A percentile compares a stretch with the other conserved stretches of the same genome.
Evolutionary conservation across 257 asterid species (phyloP).

Genomic region (Solanum bulbocastanum): DNA sequence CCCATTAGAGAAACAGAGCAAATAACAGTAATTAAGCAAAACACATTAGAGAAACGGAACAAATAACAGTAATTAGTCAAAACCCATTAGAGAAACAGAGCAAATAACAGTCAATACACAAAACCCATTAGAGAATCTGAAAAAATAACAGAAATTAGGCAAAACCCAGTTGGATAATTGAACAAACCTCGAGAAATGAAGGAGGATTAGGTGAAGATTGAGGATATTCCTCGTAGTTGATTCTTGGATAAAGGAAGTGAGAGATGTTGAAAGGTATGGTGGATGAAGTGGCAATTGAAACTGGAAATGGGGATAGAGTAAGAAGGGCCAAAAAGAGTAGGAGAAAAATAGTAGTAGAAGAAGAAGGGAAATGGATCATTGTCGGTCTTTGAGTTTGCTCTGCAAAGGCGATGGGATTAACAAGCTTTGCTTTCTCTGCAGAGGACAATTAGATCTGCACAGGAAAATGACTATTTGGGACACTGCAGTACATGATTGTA

Average conservation of each 20-base stretch:
- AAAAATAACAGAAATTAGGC: neutral
- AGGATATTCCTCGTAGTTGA: slow-evolving; percentile 22
- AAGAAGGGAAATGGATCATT: slow-evolving; percentile 12
- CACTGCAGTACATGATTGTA: neutral
- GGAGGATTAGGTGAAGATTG: slow-evolving; percentile 18
- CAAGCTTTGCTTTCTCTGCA: neutral
- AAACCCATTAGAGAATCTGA: neutral
- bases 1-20: neutral
- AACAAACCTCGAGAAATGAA: neutral
- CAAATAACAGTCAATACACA: neutral
- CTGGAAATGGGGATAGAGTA: slow-evolving; percentile 7
- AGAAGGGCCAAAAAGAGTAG: neutral
- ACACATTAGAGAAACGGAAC: neutral
- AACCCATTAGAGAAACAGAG: too few relatives aligned
- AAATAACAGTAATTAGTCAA: neutral
- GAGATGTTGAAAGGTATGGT: slow-evolving; percentile 35
- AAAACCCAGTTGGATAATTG: neutral
- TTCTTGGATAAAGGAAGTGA: slow-evolving; percentile 38
- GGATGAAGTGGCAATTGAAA: slow-evolving; percentile 26
- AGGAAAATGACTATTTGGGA: neutral
- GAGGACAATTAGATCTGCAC: neutral
- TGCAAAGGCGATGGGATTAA: neutral
- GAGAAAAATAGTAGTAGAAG: neutral
- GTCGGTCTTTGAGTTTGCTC: neutral
- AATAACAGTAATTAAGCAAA: neutral